Conservation (phyloP, 352 stramenopile species). For the Halophytophthora polymorphica region DNA sequence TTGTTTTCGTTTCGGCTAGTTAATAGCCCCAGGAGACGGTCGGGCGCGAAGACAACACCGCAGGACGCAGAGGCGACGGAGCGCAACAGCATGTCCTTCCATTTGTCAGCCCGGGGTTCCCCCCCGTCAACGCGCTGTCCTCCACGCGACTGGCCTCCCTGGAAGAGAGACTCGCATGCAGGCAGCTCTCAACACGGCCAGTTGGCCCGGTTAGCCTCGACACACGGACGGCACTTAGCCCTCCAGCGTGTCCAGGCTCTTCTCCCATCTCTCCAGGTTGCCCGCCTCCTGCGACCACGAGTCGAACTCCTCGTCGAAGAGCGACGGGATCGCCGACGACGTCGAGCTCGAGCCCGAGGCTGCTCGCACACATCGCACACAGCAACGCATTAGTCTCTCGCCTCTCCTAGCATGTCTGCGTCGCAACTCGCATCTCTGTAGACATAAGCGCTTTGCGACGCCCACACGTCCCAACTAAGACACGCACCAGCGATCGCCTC, state of each 20-base stretch:
- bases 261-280: conserved; percentile 86
- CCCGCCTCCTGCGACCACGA: conserved; percentile 82
- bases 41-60: no score
- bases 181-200: no score
- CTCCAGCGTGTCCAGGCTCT: conserved; percentile 82
- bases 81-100: no score
- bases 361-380: conserved; percentile 8
- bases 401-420: background rate
- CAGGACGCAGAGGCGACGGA: no score
- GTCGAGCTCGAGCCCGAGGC: conserved; percentile 32
- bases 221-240: conserved; percentile 41
- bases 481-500: conserved; percentile 52
- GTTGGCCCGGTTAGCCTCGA: no score
- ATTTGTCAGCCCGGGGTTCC: no score
- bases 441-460: conserved; percentile 1
- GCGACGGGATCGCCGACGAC: conserved; percentile 70
- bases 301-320: conserved; percentile 85
- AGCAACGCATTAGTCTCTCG: conserved; percentile 8
- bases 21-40: conserved; percentile 3
- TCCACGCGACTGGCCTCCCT: no score
- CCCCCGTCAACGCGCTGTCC: no score
- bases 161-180: no score
- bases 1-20: conserved; percentile 4
- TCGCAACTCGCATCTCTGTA: background rate
- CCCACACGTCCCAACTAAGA: background rate